Base-by-base conservation (phyloP, 192 early-diverging fungal species). In the Coemansia sp. region DNA sequence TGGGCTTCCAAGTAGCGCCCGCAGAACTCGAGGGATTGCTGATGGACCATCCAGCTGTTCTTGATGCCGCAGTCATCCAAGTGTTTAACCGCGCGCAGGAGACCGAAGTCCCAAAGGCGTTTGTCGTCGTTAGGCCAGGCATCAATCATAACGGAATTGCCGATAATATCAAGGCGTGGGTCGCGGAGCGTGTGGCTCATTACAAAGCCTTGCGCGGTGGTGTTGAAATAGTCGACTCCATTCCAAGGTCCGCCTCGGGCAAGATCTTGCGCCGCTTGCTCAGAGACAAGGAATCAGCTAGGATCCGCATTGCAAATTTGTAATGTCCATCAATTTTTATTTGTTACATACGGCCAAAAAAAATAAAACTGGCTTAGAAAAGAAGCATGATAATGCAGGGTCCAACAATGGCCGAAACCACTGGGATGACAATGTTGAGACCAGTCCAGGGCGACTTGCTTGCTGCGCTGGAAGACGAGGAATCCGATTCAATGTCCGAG, bases 21-120 rank as follows among this genome's bases (percentile, higher is more conserved):
- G 94, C 94, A 6, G 94, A 96, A 76, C 83, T 98, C 9, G 96
- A 98, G 69, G 89, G 87, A 1, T 54, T 89, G 61, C 74, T 95
- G 51, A 66, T 91, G 0, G 73, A 86, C 43, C 90, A 95, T 51
- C 89, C 90, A 1, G 57, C 62, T 7, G 83, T 98, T 40, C 67
- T 83, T 10, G 91, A 93, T 54, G 84, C 84, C 17, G 87, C 89
- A 2, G 89, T 91, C 36, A 86, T 92, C 65, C 86, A 83, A 25
- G 68, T 88, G 1, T 86, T 89, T 37, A 85, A 87, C 45, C 76
- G 82, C 39, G 53, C 74, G 49, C 87, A 84, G 41, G 86, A 74
- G 0, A 87, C 88, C 0, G 94, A 94, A 73, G 68, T 94, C 6
- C 94, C 95, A 31, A 87, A 88, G 41, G 95, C 92, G 0, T 96